Evolutionary conservation across 768 basidiomycete species (phyloP).

Genomic region (Russula compacta): DNA sequence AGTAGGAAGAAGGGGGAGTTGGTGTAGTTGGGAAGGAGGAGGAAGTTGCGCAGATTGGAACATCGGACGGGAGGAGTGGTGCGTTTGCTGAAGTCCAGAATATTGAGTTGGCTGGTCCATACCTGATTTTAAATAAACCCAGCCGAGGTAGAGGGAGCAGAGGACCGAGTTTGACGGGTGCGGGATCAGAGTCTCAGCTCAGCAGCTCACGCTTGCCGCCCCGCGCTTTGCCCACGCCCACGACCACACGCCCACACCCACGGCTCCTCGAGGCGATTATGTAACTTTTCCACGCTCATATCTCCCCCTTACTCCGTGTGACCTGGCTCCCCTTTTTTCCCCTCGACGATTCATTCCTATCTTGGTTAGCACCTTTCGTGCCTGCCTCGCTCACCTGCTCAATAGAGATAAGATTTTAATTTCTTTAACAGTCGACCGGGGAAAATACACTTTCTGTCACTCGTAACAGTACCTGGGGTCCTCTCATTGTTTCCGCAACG

Average conservation of each 20-base stretch:
- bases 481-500: conserved; percentile 12
- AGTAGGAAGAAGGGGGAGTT: conserved; percentile 28
- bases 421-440: neutral
- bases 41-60: conserved; percentile 38
- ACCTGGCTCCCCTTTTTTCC: too few species aligned
- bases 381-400: neutral
- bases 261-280: conserved; percentile 11
- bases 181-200: conserved; percentile 3
- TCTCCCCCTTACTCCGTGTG: neutral
- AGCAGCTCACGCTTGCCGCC: neutral
- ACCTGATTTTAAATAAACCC: conserved; percentile 13
- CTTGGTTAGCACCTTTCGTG: conserved; percentile 2
- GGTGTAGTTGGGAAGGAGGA: conserved; percentile 35
- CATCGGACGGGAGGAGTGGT: conserved; percentile 28
- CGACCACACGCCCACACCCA: neutral
- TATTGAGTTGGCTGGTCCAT: conserved; percentile 26
- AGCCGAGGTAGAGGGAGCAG: conserved; percentile 7
- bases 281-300: conserved; percentile 9
- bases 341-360: neutral
- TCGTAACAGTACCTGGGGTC: conserved; percentile 1
- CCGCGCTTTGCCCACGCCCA: neutral
- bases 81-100: conserved; percentile 17
- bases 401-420: neutral
- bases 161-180: neutral
- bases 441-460: neutral